Evolutionary conservation across 805 yeast genomes (phyloP).

Genomic region (Lipomyces chichibuensis): DNA sequence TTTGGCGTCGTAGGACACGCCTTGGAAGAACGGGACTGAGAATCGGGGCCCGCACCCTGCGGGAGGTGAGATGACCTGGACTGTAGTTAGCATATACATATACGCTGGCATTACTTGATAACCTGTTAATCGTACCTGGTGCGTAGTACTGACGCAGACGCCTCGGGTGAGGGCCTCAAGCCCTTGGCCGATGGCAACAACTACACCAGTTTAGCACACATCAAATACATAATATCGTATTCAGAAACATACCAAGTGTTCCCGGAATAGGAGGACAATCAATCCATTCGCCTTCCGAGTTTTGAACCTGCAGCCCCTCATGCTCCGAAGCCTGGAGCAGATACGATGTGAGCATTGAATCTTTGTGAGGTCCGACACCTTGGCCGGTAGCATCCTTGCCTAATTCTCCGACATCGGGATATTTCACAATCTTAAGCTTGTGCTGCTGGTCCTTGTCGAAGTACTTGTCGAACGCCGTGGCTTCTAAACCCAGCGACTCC

Average conservation of each 20-base stretch:
- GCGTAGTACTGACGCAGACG: conserved; percentile 62
- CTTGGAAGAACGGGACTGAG: conserved; percentile 55
- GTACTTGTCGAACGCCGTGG: conserved; percentile 52
- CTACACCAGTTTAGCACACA: conserved; percentile 41
- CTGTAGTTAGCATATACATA: conserved; percentile 10
- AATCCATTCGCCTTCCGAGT: conserved; percentile 60
- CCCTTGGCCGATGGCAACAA: conserved; percentile 64
- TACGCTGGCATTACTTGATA: conserved; percentile 50
- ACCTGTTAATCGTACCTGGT: conserved; percentile 45
- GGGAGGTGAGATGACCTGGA: conserved; percentile 46
- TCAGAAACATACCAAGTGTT: conserved; percentile 16
- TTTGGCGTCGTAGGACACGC: conserved; percentile 39
- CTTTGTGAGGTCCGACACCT: conserved; percentile 65
- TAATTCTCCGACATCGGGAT: conserved; percentile 52
- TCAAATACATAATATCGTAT: neutral
- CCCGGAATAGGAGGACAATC: conserved; percentile 54
- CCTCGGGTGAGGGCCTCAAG: conserved; percentile 63
- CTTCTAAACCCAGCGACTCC: conserved; percentile 57
- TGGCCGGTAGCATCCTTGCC: conserved; percentile 30
- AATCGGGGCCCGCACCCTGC: conserved; percentile 41
- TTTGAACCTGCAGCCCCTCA: conserved; percentile 57
- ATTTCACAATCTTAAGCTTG: conserved; percentile 61
- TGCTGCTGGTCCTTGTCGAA: conserved; percentile 51
- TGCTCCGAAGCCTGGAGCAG: conserved; percentile 30
- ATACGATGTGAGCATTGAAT: conserved; percentile 42